Conservation (phyloP, 2,329 filamentous ascomycete species). For the Neospermospora avenae region DNA sequence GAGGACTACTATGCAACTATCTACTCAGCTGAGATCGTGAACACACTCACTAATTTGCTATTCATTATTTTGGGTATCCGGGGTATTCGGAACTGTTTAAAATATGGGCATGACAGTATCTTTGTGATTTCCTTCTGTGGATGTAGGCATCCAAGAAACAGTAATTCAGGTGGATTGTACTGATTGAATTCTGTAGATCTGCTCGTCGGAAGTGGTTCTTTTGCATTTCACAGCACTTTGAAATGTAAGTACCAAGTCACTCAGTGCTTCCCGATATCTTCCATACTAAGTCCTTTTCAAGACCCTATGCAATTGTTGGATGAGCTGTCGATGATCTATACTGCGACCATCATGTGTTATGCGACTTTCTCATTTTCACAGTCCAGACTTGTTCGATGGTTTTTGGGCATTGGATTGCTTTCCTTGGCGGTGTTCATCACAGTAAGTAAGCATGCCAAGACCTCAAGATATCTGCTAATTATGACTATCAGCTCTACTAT, state of each 20-base stretch:
- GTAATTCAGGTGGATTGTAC: background rate
- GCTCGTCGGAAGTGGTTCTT: slow-evolving; percentile 38
- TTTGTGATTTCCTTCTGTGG: slow-evolving; percentile 63
- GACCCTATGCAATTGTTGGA: slow-evolving; percentile 68
- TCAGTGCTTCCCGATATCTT: background rate
- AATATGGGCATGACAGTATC: slow-evolving; percentile 69
- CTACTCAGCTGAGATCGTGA: slow-evolving; percentile 75
- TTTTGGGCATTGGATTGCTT: slow-evolving; percentile 42
- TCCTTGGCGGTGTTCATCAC: slow-evolving; percentile 48
- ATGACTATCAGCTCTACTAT: slow-evolving; percentile 49
- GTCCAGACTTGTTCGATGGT: slow-evolving; percentile 6
- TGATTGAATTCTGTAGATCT: slow-evolving; percentile 26
- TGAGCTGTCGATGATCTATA: slow-evolving; percentile 65
- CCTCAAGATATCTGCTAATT: slow-evolving; percentile 59
- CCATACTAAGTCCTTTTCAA: slow-evolving; percentile 28
- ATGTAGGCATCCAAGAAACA: slow-evolving; percentile 21
- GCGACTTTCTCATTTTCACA: slow-evolving; percentile 51
- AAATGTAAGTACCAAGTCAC: slow-evolving; percentile 39
- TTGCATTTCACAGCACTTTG: slow-evolving; percentile 40
- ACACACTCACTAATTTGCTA: slow-evolving; percentile 75
- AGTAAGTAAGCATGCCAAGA: slow-evolving; percentile 53
- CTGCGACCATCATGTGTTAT: slow-evolving; percentile 66
- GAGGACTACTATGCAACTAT: slow-evolving; percentile 74
- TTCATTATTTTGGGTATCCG: slow-evolving; percentile 77
- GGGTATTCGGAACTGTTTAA: slow-evolving; percentile 70